These are phyloP conservation scores for Syzygium jambos DNA, from an alignment of 345 rosid genomes.

Conservation along the genomic window DNA sequence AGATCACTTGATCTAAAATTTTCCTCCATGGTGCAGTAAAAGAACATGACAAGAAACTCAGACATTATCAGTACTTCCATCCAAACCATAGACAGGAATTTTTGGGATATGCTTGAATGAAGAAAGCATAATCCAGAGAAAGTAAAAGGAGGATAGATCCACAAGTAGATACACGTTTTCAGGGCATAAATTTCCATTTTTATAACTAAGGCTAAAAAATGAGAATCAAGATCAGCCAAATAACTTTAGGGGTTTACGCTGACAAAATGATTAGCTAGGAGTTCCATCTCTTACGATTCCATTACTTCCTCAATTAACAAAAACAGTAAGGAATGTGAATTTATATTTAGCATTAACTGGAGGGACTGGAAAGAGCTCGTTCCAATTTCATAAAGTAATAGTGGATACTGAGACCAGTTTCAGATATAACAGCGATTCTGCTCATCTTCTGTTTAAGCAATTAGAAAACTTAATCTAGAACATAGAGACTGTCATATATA, in stretches of 20 bases:
- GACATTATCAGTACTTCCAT: neutral
- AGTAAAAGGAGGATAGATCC: neutral
- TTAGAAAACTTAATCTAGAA: neutral
- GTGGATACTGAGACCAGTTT: neutral
- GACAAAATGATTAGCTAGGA: neutral
- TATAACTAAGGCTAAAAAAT: neutral
- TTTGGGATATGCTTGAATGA: neutral
- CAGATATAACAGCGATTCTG: neutral
- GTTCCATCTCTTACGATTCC: neutral
- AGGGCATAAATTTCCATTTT: neutral
- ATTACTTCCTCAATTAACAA: neutral
- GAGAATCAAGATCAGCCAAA: neutral
- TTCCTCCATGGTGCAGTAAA: neutral
- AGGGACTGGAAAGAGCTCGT: neutral
- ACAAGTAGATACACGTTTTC: neutral
- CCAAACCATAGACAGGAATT: neutral
- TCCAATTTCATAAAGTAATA: neutral
- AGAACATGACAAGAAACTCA: neutral
- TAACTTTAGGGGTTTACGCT: neutral
- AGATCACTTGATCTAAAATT: neutral
- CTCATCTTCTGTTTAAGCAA: neutral
- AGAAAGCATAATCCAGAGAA: neutral
- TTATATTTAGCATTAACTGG: neutral
- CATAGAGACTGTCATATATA: neutral
- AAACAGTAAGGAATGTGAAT: neutral